phyloP scores from a whole-genome alignment of 768 basidiomycete species.

The Mycena sanguinolenta region DNA sequence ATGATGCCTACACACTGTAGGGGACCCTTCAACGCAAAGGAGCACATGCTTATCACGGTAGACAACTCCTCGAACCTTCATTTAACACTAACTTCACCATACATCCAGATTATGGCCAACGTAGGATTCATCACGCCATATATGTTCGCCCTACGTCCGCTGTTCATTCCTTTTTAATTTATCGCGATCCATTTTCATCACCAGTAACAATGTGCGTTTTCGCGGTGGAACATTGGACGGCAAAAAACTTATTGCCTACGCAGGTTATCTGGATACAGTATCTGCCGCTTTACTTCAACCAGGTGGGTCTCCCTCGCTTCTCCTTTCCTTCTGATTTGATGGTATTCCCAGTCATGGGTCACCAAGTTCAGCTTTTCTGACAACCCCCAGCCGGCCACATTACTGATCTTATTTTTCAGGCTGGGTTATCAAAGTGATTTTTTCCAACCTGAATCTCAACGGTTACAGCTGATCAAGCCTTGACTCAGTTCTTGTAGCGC shows the following conservation, averaged over 20 bases:
- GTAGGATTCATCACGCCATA: too few species aligned
- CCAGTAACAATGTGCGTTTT: constrained; percentile 8
- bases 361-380: constrained; percentile 46
- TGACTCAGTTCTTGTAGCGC: constrained; percentile 42
- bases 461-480: neutral
- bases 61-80: too few species aligned
- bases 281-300: constrained; percentile 54
- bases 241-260: constrained; percentile 46
- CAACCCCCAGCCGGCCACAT: neutral
- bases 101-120: too few species aligned
- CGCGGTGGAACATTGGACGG: neutral
- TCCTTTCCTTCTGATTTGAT: neutral
- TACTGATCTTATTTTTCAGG: constrained; percentile 12
- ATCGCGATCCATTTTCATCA: neutral
- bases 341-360: constrained; percentile 38
- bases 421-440: constrained; percentile 55
- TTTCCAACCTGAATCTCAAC: too few species aligned
- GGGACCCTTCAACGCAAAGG: constrained; percentile 74
- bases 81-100: constrained; percentile 53
- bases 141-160: neutral
- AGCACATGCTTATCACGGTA: constrained; percentile 57
- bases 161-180: neutral
- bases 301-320: neutral
- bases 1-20: constrained; percentile 34
- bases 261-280: constrained; percentile 68